Percentiles rank a stretch among this genome's conserved stretches.
Conservation (phyloP, 148 eudicot genomes). For the Chenopodium formosanum region DNA sequence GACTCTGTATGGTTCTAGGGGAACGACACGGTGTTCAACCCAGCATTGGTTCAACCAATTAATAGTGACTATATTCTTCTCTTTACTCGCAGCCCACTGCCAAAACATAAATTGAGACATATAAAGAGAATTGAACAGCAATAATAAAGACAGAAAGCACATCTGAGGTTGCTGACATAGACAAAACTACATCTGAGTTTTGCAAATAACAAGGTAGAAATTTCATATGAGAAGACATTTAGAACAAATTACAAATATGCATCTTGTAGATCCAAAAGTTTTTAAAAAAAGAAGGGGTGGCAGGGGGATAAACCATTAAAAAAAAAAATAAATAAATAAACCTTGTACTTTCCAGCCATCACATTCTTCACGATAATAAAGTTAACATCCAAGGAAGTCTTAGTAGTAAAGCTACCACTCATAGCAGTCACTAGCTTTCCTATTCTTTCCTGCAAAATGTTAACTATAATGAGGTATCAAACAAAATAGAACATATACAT, state of each 20-base stretch:
- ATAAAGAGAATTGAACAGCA: not conserved
- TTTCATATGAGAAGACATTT: not conserved
- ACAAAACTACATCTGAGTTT: not conserved
- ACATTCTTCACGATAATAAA: constrained; percentile 90
- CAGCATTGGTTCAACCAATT: constrained; percentile 95
- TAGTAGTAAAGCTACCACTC: constrained; percentile 74
- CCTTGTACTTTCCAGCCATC: constrained; percentile 90
- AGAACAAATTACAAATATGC: not conserved
- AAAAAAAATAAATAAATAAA: constrained; percentile 1
- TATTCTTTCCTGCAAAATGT: constrained; percentile 60
- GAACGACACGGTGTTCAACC: constrained; percentile 96
- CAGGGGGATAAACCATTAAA: too few relatives aligned
- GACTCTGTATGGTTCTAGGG: constrained; percentile 76
- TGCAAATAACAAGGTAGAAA: not conserved
- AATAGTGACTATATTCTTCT: constrained; percentile 79
- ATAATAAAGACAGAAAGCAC: not conserved
- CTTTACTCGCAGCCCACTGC: constrained; percentile 82
- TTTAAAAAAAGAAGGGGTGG: not conserved
- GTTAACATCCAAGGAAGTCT: constrained; percentile 75
- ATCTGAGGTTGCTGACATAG: not conserved
- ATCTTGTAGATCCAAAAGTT: not conserved
- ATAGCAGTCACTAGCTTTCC: constrained; percentile 72
- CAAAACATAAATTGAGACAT: constrained; percentile 16
- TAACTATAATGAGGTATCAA: constrained; percentile 2
- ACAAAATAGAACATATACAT: constrained; percentile 6